A percentile compares a stretch with the other conserved stretches of the same genome.
phyloP scores from a whole-genome alignment of 208 protist genomes.

The Angomonas ambiguus region DNA sequence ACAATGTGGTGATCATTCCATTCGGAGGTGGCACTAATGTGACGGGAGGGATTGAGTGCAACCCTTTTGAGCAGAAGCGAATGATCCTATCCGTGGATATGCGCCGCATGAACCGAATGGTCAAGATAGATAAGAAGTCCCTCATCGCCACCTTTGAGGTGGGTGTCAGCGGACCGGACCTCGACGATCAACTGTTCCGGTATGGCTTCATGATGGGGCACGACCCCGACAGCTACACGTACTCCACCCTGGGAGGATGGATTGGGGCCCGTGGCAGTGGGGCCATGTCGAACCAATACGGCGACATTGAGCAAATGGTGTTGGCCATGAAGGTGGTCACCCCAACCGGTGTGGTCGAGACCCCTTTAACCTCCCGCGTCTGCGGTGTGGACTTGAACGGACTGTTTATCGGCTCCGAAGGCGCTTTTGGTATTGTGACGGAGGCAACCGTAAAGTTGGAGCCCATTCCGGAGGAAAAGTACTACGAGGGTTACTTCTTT shows the following conservation, averaged over 20 bases:
- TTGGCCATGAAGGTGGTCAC: conserved; percentile 90
- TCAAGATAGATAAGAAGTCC: conserved; percentile 83
- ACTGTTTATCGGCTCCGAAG: conserved; percentile 91
- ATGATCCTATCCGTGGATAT: conserved; percentile 93
- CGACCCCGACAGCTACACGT: conserved; percentile 92
- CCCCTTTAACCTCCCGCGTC: conserved; percentile 70
- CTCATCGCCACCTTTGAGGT: conserved; percentile 85
- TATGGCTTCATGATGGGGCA: conserved; percentile 92
- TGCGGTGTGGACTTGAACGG: conserved; percentile 89
- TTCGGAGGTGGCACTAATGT: conserved; percentile 95
- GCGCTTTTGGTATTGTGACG: conserved; percentile 92
- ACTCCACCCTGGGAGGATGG: conserved; percentile 94
- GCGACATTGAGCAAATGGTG: conserved; percentile 93
- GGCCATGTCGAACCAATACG: conserved; percentile 95
- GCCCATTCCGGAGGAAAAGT: conserved; percentile 71
- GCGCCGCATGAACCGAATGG: conserved; percentile 89
- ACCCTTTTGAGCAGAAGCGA: conserved; percentile 76
- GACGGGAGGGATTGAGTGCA: conserved; percentile 84
- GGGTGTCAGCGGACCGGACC: conserved; percentile 86
- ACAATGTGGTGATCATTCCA: conserved; percentile 92
- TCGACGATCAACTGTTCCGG: conserved; percentile 80
- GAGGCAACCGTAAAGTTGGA: conserved; percentile 90
- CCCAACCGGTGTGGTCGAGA: conserved; percentile 85
- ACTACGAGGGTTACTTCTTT: conserved; percentile 89
- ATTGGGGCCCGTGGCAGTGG: conserved; percentile 93